Conservation (phyloP, 345 rosid genomes). For the Hibiscus mutabilis region DNA sequence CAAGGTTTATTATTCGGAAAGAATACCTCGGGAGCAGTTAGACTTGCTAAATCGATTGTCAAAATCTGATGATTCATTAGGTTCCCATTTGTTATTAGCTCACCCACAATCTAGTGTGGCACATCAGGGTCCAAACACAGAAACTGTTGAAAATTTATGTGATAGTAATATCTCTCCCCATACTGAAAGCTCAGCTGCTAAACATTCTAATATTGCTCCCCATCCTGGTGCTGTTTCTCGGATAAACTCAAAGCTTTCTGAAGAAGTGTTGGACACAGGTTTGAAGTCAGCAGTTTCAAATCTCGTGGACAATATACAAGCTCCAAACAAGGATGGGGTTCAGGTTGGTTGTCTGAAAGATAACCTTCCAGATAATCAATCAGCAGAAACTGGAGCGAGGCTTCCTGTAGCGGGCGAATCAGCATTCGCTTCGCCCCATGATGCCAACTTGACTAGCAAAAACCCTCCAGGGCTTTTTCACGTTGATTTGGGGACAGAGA, state of each 20-base stretch:
- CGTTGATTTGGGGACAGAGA: constrained; percentile 7
- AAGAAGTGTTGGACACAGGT: constrained; percentile 30
- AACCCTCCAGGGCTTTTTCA: constrained; percentile 9
- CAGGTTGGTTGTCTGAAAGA: constrained; percentile 20
- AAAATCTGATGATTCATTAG: constrained; percentile 68
- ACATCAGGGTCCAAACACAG: constrained; percentile 35
- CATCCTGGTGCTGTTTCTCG: constrained; percentile 34
- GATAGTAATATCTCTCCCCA: constrained; percentile 16
- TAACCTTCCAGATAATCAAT: constrained; percentile 14
- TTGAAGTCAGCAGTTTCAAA: constrained; percentile 28
- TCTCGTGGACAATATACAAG: constrained; percentile 15
- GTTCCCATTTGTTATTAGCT: constrained; percentile 54
- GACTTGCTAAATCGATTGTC: constrained; percentile 61
- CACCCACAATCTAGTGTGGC: constrained; percentile 36
- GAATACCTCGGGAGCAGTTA: constrained; percentile 58
- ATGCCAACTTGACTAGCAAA: background rate
- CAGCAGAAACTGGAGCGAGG: constrained; percentile 24
- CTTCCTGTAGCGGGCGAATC: constrained; percentile 24
- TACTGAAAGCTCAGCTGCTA: constrained; percentile 21
- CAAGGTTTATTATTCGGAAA: constrained; percentile 67
- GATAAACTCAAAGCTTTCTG: constrained; percentile 30
- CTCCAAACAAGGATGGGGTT: constrained; percentile 24
- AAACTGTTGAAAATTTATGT: constrained; percentile 35
- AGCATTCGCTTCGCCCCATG: constrained; percentile 21
- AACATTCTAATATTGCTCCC: constrained; percentile 25